Conservation (phyloP, 2,329 filamentous ascomycete genomes). For the Cladosporium cucumerinum region DNA sequence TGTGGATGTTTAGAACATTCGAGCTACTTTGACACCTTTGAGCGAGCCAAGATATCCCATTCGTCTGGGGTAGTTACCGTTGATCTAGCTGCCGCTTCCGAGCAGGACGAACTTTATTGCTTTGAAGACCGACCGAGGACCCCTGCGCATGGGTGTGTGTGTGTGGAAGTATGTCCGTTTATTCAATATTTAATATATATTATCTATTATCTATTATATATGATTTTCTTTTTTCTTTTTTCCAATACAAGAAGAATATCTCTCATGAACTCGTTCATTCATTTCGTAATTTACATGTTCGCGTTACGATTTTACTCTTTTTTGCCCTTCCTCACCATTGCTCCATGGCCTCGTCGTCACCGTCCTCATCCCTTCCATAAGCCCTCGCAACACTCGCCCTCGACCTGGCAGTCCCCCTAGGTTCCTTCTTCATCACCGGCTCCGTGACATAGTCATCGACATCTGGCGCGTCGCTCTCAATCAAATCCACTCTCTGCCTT, state of each 20-base stretch:
- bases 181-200: too few relatives aligned
- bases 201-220: too few relatives aligned
- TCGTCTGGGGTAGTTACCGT: conserved; percentile 4
- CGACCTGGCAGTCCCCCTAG: conserved; percentile 9
- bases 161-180: background rate
- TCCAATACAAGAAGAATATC: too few relatives aligned
- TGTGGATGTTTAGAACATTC: background rate
- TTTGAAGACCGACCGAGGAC: conserved; percentile 2
- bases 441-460: conserved; percentile 23
- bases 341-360: conserved; percentile 17
- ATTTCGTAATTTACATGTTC: background rate
- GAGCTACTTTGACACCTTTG: conserved; percentile 11
- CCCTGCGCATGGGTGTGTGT: background rate
- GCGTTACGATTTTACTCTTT: background rate
- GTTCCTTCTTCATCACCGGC: conserved; percentile 18
- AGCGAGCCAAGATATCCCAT: background rate
- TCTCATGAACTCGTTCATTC: background rate
- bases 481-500: conserved; percentile 30
- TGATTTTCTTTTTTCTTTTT: too few relatives aligned
- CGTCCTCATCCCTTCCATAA: conserved; percentile 15
- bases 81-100: conserved; percentile 1
- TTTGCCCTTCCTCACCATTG: background rate
- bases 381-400: conserved; percentile 12
- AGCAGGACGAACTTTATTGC: background rate
- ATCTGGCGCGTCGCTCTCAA: conserved; percentile 27